Evolutionary conservation across 306 rosid species (phyloP).

Genomic region (Quercus agrifolia): DNA sequence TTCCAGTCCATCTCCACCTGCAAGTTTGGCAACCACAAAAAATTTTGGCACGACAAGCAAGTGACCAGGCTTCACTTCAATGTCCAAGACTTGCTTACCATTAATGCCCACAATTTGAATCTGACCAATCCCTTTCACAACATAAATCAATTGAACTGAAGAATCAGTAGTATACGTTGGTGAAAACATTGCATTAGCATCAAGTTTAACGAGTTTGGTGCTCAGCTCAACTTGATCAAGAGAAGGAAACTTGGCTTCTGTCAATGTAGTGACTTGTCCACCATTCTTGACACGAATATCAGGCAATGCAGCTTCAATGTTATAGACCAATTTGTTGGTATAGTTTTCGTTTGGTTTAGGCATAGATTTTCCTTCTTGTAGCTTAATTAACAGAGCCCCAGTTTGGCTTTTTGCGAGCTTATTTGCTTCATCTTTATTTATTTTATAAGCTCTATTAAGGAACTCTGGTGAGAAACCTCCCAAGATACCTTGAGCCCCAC

Average conservation of each 20-base stretch:
- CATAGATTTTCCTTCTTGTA: slow-evolving; percentile 18
- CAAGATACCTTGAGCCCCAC: slow-evolving; percentile 23
- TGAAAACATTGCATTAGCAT: slow-evolving; percentile 31
- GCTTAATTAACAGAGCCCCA: slow-evolving; percentile 32
- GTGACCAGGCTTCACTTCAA: slow-evolving; percentile 43
- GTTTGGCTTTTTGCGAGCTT: slow-evolving; percentile 44
- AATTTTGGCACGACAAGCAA: slow-evolving; percentile 55
- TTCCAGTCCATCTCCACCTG: slow-evolving; percentile 52
- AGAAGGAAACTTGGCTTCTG: slow-evolving; percentile 34
- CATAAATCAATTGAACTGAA: slow-evolving; percentile 42
- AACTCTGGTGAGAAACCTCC: slow-evolving; percentile 43
- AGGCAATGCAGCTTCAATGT: slow-evolving; percentile 25
- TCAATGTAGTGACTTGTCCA: slow-evolving; percentile 31
- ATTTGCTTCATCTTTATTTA: slow-evolving; percentile 24
- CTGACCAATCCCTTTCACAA: slow-evolving; percentile 44
- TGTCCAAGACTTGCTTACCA: slow-evolving; percentile 37
- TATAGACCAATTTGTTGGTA: slow-evolving; percentile 29
- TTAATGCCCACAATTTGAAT: slow-evolving; percentile 48
- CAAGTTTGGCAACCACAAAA: slow-evolving; percentile 41
- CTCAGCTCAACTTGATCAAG: slow-evolving; percentile 35
- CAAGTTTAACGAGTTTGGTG: slow-evolving; percentile 18
- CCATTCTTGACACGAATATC: slow-evolving; percentile 15
- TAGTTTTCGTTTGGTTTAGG: slow-evolving; percentile 33
- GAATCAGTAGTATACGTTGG: slow-evolving; percentile 35
- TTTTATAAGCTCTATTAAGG: slow-evolving; percentile 18